Base-by-base conservation (phyloP, 2,329 filamentous ascomycete genomes). In the Colletotrichum falcatum region DNA sequence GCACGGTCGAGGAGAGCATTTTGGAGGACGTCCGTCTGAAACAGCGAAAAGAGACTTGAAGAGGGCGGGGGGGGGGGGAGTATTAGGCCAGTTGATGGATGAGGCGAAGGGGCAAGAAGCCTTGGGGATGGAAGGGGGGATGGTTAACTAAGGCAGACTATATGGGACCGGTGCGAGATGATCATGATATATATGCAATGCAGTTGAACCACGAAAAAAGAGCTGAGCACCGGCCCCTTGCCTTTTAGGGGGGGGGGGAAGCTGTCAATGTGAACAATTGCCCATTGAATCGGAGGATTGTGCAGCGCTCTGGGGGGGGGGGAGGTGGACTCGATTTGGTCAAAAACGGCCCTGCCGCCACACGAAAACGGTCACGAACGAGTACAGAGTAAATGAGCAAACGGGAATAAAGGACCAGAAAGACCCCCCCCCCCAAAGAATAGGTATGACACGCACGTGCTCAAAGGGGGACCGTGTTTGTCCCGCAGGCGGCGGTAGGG, bases 1-100 rank as follows among this genome's bases (percentile, higher is more conserved):
- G 39, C n/a, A 55, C 23, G 33, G 28, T 20, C 30, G 53, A 39
- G 53, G 35, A 2, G 46, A 54, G 35, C 64, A 66, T 66, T 18
- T 20, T 48, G 33, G 23, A 14, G 5, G 26, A 4, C 18, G 30
- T 7, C 6, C 23, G 23, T 23, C 5, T n/a, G n/a, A n/a, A n/a
- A 16, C 16, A 42, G 39, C 1, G 9, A n/a, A 5, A 5, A 18
- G 9, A 12, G 20, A 6, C 6, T 16, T 3, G n/a, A 28, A n/a
- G 44, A 20, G 44, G 26, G 12, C 5, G 20, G n/a, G 3, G 33
- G 9, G 6, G 42, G 7, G 14, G 42, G 20, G 9, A 11, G 35
- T n/a, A n/a, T n/a, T n/a, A n/a, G n/a, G n/a, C 7, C 8, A n/a
- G 2, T 44, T n/a, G 42, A 11, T 12, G 42, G 23, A 9, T 26